Percentiles rank a stretch among this genome's conserved stretches.
Conservation (phyloP, 1,284 basidiomycete genomes). For the Cutaneotrichosporon spelunceum region DNA sequence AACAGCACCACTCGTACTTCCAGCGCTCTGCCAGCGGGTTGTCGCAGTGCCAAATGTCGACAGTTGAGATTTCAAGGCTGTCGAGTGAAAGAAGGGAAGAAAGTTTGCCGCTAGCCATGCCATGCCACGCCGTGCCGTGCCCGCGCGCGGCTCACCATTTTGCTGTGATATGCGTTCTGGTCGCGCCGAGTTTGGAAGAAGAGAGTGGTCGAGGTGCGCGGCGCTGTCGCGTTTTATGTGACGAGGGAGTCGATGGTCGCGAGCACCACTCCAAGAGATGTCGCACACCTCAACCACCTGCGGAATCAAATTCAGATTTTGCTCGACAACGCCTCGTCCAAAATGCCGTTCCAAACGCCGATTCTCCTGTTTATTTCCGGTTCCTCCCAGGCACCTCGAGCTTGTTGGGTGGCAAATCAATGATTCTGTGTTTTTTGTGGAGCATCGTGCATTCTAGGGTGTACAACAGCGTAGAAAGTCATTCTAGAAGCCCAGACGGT, state of each 20-base stretch:
- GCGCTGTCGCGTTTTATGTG: constrained; percentile 7
- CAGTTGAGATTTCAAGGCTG: neutral
- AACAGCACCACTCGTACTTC: neutral
- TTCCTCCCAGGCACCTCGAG: neutral
- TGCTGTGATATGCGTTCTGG: neutral
- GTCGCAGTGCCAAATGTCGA: neutral
- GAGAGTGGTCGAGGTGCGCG: neutral
- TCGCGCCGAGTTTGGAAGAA: constrained; percentile 7
- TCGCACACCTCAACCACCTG: no score
- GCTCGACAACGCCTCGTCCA: neutral
- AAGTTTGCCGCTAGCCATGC: neutral
- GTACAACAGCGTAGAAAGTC: constrained; percentile 14
- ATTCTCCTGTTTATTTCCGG: neutral
- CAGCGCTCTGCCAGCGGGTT: no score
- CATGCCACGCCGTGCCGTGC: neutral
- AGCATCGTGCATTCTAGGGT: neutral
- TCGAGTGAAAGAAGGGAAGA: neutral
- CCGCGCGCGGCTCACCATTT: constrained; percentile 15
- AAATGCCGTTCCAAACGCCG: constrained; percentile 1
- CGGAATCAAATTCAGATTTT: neutral
- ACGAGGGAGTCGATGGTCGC: neutral
- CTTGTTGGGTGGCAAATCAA: constrained; percentile 11
- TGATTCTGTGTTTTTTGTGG: neutral
- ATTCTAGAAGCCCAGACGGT: neutral
- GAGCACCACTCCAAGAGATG: neutral